Percentiles rank a stretch among this genome's conserved stretches.
Conservation (phyloP, 495 filamentous ascomycete species). For the Apodospora peruviana region DNA sequence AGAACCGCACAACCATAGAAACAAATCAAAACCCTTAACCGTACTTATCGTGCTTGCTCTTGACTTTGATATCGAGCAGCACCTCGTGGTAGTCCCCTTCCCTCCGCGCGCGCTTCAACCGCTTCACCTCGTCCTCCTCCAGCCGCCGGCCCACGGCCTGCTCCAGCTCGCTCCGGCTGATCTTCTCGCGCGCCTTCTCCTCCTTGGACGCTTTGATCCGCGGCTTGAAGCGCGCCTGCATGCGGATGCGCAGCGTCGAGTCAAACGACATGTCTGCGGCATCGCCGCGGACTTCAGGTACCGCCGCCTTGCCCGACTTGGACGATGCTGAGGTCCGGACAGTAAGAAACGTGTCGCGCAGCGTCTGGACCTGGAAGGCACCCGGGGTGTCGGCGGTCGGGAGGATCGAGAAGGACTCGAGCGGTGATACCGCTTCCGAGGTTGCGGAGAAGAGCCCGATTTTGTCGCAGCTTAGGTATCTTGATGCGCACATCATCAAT, state of each 20-base stretch:
- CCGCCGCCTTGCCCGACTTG: constrained; percentile 31
- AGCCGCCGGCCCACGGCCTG: constrained; percentile 68
- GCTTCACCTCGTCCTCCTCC: constrained; percentile 79
- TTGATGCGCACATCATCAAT: too few species aligned
- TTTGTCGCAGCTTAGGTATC: constrained; percentile 76
- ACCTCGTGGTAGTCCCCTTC: constrained; percentile 90
- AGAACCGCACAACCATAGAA: too few species aligned
- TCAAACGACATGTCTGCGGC: constrained; percentile 62
- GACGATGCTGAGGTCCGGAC: constrained; percentile 38
- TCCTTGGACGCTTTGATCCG: constrained; percentile 58
- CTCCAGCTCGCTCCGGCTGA: constrained; percentile 84
- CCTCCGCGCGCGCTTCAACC: constrained; percentile 72
- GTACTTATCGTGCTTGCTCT: constrained; percentile 95
- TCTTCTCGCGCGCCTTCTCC: constrained; percentile 74
- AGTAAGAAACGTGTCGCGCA: constrained; percentile 55
- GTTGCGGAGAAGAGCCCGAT: constrained; percentile 72
- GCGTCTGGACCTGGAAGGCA: constrained; percentile 64
- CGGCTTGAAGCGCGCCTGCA: constrained; percentile 94
- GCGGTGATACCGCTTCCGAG: constrained; percentile 70
- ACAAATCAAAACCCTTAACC: constrained; percentile 28
- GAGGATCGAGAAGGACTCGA: constrained; percentile 75
- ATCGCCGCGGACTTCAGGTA: constrained; percentile 72
- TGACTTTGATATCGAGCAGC: constrained; percentile 83
- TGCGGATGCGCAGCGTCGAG: constrained; percentile 76
- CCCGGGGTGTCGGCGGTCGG: constrained; percentile 57